Conservation (phyloP, 2,329 filamentous ascomycete species). For the Thermothelomyces thermophilus region DNA sequence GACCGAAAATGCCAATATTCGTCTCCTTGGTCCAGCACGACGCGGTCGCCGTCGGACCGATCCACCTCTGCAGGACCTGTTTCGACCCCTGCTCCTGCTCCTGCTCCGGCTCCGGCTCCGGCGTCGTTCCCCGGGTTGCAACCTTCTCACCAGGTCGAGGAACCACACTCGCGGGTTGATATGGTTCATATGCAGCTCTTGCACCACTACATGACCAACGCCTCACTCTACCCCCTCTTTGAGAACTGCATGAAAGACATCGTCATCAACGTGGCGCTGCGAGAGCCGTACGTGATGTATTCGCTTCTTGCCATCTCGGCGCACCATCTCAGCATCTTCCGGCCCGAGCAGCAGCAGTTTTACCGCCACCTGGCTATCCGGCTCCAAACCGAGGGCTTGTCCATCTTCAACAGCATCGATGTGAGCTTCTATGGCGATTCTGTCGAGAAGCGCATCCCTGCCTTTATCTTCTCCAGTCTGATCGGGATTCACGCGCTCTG, state of each 20-base stretch:
- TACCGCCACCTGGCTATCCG: constrained; percentile 37
- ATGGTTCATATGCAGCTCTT: constrained; percentile 28
- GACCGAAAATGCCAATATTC: constrained; percentile 27
- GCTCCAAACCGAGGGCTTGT: constrained; percentile 39
- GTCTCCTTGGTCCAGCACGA: constrained; percentile 3
- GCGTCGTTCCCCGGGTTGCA: constrained; percentile 6
- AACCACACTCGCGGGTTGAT: constrained; percentile 18
- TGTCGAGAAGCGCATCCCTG: constrained; percentile 32
- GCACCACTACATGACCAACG: constrained; percentile 24
- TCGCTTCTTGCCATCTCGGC: constrained; percentile 34
- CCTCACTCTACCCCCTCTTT: constrained; percentile 13
- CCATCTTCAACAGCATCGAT: constrained; percentile 31
- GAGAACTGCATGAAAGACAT: constrained; percentile 13
- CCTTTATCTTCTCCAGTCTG: constrained; percentile 40
- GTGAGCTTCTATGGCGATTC: constrained; percentile 17
- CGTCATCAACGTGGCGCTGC: constrained; percentile 20
- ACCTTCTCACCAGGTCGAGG: constrained; percentile 1
- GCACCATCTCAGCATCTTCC: constrained; percentile 31
- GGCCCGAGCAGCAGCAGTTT: constrained; percentile 19
- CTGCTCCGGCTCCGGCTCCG: neutral
- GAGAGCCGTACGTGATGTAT: constrained; percentile 34
- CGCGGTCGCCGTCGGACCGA: constrained; percentile 8
- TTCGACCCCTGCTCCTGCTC: neutral
- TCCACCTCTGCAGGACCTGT: constrained; percentile 5
- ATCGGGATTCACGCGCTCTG: constrained; percentile 43